Base-by-base conservation (phyloP, 305 asterid genomes). In the Fraxinus floribunda region DNA sequence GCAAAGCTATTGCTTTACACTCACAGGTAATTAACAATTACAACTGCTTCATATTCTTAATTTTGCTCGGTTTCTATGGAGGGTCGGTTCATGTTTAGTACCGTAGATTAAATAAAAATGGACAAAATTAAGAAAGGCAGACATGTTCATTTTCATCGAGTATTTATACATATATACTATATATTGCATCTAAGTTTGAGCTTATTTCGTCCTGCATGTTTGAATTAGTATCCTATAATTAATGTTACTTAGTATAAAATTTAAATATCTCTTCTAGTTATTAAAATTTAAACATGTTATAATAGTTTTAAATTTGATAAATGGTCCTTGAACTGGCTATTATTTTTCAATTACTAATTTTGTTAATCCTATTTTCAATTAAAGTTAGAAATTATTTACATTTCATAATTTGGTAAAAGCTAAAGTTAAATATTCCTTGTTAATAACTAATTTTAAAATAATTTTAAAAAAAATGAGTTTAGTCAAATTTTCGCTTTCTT, bases 1-100 rank as follows among this genome's bases (percentile, higher is more conserved):
- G 99, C 18, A 95, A 94, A 89, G 99, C 98, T 80, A 94, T 94
- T 87, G 95, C 98, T 81, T 89, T 95, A 74, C 98, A 93, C 89
- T 95, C 99, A 5, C 99, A 93, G 99, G 99, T 93, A 84, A 16
- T 16, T 16, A 16, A 70, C 22, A 32, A 32, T 32, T 32, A 3
- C 35, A 32, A 32, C 35, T 32, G 35, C 35, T 32, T 32, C 35
- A 32, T 32, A 32, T 32, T 32, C 35, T 32, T 32, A 32, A 32
- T 32, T 32, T 32, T 32, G 35, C 35, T 32, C 35, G 35, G 4
- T 32, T 32, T 32, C 35, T 32, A 32, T 32, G 35, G 35, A 32
- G 35, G 3, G 35, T 32, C 35, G 20, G 60, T 49, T 15, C 20
- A 49, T 49, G 60, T 15, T 49, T 49, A 49, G 7, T 49, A 49